A percentile compares a stretch with the other conserved stretches of the same genome.
These are phyloP conservation scores for Cercospora sp. DNA, from an alignment of 2,329 filamentous ascomycete species.

Conservation along the genomic window DNA sequence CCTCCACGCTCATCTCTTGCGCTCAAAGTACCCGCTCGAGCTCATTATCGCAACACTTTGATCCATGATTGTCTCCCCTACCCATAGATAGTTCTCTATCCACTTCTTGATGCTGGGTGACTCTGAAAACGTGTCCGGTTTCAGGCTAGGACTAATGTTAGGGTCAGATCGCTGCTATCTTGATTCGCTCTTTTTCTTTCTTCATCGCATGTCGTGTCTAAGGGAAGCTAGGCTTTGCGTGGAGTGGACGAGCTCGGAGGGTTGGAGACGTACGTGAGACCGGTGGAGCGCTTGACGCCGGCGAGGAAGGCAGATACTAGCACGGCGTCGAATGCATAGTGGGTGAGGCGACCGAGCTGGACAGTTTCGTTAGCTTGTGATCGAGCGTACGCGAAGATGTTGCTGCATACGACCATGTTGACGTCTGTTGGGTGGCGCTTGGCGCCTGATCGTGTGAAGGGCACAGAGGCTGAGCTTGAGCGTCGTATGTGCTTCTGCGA, in stretches of 20 bases:
- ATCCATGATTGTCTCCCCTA: conserved; percentile 98
- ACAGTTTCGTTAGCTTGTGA: conserved; percentile 43
- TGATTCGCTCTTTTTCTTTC: neutral
- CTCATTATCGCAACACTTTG: conserved; percentile 90
- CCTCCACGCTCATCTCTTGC: conserved; percentile 64
- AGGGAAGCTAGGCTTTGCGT: neutral
- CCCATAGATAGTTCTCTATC: conserved; percentile 89
- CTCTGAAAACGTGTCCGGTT: conserved; percentile 80
- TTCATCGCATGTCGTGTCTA: neutral
- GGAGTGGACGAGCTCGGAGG: conserved; percentile 4
- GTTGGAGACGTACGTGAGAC: conserved; percentile 78
- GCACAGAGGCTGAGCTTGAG: neutral
- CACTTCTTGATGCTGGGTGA: conserved; percentile 81
- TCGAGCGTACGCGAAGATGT: neutral
- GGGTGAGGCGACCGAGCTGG: conserved; percentile 88
- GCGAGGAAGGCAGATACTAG: conserved; percentile 95
- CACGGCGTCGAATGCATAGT: conserved; percentile 95
- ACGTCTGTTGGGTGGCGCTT: neutral
- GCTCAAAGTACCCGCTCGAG: conserved; percentile 85
- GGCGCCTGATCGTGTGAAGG: conserved; percentile 3
- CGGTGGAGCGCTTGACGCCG: conserved; percentile 95
- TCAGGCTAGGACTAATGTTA: conserved; percentile 73
- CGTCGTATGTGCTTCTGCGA: neutral
- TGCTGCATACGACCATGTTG: conserved; percentile 10
- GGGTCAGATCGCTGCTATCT: conserved; percentile 30